These are phyloP conservation scores for Diaporthe ilicicola DNA, from an alignment of 2,329 filamentous ascomycete species.

Conservation along the genomic window DNA sequence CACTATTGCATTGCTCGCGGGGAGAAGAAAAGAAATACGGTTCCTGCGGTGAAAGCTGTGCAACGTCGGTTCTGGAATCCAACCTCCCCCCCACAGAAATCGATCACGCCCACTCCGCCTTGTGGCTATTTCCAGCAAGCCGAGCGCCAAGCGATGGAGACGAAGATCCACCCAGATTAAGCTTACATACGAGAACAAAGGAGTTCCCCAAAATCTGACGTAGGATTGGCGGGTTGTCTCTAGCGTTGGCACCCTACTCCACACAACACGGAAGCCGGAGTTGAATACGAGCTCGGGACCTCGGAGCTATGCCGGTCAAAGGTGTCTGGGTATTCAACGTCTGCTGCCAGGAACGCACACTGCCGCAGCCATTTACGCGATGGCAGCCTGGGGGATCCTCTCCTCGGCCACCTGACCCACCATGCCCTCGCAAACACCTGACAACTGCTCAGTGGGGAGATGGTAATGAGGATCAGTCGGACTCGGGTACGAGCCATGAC, in stretches of 20 bases:
- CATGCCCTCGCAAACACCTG: slow-evolving; percentile 12
- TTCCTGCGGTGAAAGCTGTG: slow-evolving; percentile 1
- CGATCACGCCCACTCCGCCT: slow-evolving; percentile 2
- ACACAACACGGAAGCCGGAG: slow-evolving; percentile 23
- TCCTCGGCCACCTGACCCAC: slow-evolving; percentile 17
- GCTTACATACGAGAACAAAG: slow-evolving; percentile 29
- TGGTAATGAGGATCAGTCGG: background rate
- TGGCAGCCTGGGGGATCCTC: slow-evolving; percentile 25
- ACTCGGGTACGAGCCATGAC: slow-evolving; percentile 22
- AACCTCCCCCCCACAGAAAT: slow-evolving; percentile 3
- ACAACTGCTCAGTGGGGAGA: slow-evolving; percentile 15
- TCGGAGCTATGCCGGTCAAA: slow-evolving; percentile 24
- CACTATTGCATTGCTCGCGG: slow-evolving; percentile 8
- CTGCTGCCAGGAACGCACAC: slow-evolving; percentile 14
- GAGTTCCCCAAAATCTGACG: slow-evolving; percentile 8
- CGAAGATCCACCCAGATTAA: slow-evolving; percentile 25
- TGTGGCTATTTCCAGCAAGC: slow-evolving; percentile 22
- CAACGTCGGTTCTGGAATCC: slow-evolving; percentile 10
- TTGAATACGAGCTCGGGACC: slow-evolving; percentile 26
- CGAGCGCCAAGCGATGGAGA: slow-evolving; percentile 16
- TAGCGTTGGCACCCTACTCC: slow-evolving; percentile 27
- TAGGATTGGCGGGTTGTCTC: slow-evolving; percentile 24
- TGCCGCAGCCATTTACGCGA: slow-evolving; percentile 10
- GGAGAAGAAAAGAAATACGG: background rate
- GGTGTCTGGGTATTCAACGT: slow-evolving; percentile 25